A percentile compares a stretch with the other conserved stretches of the same genome.
Conservation (phyloP, 75 land plant species). For the Ceratopteris richardii region DNA sequence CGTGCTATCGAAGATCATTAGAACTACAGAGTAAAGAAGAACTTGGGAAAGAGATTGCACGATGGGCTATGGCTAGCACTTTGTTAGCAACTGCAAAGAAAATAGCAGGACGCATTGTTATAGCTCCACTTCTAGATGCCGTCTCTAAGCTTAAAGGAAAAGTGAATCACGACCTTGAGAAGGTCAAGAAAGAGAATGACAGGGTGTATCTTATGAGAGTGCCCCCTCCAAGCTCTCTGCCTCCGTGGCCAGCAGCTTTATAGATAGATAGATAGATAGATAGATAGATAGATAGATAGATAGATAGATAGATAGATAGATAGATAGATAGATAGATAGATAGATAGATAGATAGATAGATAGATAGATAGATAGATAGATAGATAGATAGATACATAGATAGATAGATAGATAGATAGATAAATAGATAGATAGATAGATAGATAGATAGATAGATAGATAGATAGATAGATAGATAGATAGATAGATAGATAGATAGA, state of each 20-base stretch:
- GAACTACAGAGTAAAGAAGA: slow-evolving; percentile 92
- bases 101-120: slow-evolving; percentile 67
- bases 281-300: too few species aligned
- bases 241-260: slow-evolving; percentile 56
- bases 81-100: slow-evolving; percentile 69
- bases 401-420: too few species aligned
- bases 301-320: too few species aligned
- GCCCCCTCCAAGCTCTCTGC: slow-evolving; percentile 52
- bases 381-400: too few species aligned
- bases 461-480: too few species aligned
- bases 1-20: slow-evolving; percentile 67
- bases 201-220: slow-evolving; percentile 97
- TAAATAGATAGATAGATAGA: too few species aligned
- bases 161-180: slow-evolving; percentile 71
- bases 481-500: too few species aligned
- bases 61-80: slow-evolving; percentile 61
- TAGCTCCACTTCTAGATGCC: slow-evolving; percentile 70
- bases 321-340: too few species aligned
- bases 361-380: too few species aligned
- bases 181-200: slow-evolving; percentile 92
- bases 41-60: slow-evolving; percentile 91
- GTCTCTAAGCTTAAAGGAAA: slow-evolving; percentile 58
- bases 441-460: too few species aligned
- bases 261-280: background rate
- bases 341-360: background rate